Conservation (phyloP, 1,139 yeast species). For the Kazachstania sp. region DNA sequence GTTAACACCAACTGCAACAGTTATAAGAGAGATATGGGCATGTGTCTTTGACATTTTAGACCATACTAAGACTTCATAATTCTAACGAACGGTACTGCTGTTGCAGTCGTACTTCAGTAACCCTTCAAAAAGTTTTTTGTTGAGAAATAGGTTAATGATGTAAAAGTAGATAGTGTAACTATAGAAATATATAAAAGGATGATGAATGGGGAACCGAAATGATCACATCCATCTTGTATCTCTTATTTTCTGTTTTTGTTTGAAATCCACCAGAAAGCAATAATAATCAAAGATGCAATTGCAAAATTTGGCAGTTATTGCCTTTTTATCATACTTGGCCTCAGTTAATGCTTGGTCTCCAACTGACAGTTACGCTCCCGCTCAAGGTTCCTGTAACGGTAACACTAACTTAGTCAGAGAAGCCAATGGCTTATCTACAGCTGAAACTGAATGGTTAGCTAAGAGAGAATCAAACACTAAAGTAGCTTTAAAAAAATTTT, state of each 20-base stretch:
- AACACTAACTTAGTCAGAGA: constrained; percentile 31
- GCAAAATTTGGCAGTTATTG: neutral
- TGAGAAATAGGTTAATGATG: too few relatives aligned
- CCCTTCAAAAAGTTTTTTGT: too few relatives aligned
- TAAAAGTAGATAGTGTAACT: too few relatives aligned
- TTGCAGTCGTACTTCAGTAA: too few relatives aligned
- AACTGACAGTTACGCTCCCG: constrained; percentile 56
- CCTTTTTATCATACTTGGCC: neutral
- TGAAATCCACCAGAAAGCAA: neutral
- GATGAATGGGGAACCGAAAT: too few relatives aligned
- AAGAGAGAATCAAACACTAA: constrained; percentile 47
- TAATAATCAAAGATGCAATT: neutral
- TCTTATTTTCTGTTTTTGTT: neutral
- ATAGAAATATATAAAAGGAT: too few relatives aligned
- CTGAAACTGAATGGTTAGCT: constrained; percentile 28
- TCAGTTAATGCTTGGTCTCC: constrained; percentile 2
- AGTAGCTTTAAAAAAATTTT: constrained; percentile 45
- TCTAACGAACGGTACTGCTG: too few relatives aligned
- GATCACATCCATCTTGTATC: neutral
- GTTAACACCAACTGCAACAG: neutral
- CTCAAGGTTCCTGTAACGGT: constrained; percentile 45
- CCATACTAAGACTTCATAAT: too few relatives aligned
- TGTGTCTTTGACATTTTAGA: too few relatives aligned
- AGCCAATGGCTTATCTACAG: constrained; percentile 8
- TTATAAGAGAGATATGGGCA: too few relatives aligned